phyloP scores from a whole-genome alignment of 306 rosid species.

The Psophocarpus tetragonolobus region DNA sequence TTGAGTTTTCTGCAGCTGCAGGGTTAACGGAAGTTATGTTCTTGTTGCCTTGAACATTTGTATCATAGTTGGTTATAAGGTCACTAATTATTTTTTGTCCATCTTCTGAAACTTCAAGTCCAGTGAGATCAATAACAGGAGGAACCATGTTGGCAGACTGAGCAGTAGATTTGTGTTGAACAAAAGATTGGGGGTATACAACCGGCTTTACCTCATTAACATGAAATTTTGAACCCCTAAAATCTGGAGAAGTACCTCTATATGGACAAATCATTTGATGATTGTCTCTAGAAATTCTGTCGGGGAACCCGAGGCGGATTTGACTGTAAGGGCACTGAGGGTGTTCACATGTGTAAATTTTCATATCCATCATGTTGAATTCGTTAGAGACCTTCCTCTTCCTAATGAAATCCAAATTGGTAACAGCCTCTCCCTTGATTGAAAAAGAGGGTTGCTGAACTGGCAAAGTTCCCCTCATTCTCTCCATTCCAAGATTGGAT shows the following conservation, averaged over 20 bases:
- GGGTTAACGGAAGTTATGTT: conserved; percentile 26
- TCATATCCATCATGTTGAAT: conserved; percentile 49
- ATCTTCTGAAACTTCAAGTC: conserved; percentile 64
- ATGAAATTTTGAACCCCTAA: conserved; percentile 51
- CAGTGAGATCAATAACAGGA: conserved; percentile 49
- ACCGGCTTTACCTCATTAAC: conserved; percentile 60
- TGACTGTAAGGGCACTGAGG: conserved; percentile 57
- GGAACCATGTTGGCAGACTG: conserved; percentile 42
- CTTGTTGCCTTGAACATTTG: conserved; percentile 52
- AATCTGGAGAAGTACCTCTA: conserved; percentile 43
- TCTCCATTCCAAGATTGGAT: conserved; percentile 56
- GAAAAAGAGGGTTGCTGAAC: conserved; percentile 48
- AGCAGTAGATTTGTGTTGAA: conserved; percentile 42
- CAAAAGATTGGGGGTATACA: conserved; percentile 52
- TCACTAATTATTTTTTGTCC: conserved; percentile 57
- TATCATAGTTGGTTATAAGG: conserved; percentile 60
- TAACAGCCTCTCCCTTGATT: conserved; percentile 47
- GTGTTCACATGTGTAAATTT: conserved; percentile 53
- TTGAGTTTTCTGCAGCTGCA: conserved; percentile 36
- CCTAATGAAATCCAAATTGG: conserved; percentile 55
- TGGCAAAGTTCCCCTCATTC: conserved; percentile 39
- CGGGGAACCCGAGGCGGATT: conserved; percentile 50
- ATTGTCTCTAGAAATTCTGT: conserved; percentile 60
- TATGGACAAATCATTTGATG: conserved; percentile 59
- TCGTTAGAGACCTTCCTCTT: conserved; percentile 57